Evolutionary conservation across 371 early-diverging fungal genomes (phyloP).

Genomic region (Gilbertella persicaria): DNA sequence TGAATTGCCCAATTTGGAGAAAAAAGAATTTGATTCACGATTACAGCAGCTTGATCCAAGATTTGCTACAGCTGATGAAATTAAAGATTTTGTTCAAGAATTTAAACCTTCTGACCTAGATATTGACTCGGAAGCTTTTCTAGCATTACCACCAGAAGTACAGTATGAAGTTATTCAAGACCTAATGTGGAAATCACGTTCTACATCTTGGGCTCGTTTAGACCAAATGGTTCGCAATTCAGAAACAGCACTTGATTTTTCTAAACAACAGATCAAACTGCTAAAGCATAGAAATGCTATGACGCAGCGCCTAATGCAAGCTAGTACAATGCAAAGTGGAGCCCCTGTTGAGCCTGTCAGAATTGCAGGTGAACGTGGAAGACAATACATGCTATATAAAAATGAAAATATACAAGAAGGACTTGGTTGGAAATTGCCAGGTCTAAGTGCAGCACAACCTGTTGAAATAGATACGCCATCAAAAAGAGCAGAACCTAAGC

Average conservation of each 20-base stretch:
- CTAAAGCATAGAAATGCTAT: constrained; percentile 85
- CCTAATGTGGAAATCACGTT: constrained; percentile 79
- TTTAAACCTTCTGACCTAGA: constrained; percentile 61
- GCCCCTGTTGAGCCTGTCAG: constrained; percentile 31
- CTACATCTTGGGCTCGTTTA: constrained; percentile 76
- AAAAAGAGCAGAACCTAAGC: constrained; percentile 1
- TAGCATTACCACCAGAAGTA: constrained; percentile 76
- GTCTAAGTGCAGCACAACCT: constrained; percentile 18
- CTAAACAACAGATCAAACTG: constrained; percentile 84
- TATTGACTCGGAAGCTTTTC: constrained; percentile 79
- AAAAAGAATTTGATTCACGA: neutral
- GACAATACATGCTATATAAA: constrained; percentile 82
- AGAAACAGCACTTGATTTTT: constrained; percentile 82
- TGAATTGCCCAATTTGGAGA: constrained; percentile 58
- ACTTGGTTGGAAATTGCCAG: constrained; percentile 70
- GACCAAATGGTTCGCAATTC: constrained; percentile 73
- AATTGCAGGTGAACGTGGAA: constrained; percentile 80
- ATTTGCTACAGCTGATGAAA: constrained; percentile 65
- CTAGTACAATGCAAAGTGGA: constrained; percentile 50
- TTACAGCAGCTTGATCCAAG: constrained; percentile 56
- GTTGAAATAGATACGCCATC: constrained; percentile 22
- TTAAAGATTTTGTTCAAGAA: constrained; percentile 59
- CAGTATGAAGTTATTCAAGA: constrained; percentile 92
- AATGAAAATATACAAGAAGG: constrained; percentile 71
- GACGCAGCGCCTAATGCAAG: constrained; percentile 75